These are phyloP conservation scores for Baorangia bicolor DNA, from an alignment of 768 basidiomycete genomes.

Conservation along the genomic window DNA sequence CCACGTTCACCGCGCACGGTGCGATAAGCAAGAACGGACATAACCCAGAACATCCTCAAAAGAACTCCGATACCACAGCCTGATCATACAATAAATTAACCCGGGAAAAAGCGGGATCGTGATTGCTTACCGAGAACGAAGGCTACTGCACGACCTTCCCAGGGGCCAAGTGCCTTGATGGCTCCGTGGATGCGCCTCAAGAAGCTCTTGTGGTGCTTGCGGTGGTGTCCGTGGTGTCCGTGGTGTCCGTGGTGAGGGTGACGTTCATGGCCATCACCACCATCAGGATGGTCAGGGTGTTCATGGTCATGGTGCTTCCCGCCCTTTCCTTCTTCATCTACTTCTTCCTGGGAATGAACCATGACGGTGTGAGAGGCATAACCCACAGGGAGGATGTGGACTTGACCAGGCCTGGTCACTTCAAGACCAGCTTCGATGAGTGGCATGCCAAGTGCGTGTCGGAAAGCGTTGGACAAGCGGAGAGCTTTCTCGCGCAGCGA, in stretches of 20 bases:
- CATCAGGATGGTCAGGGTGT: neutral
- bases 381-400: constrained; percentile 32
- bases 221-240: constrained; percentile 25
- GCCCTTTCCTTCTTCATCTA: constrained; percentile 9
- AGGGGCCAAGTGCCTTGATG: constrained; percentile 68
- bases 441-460: constrained; percentile 54
- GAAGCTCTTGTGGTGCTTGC: constrained; percentile 45
- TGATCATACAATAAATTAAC: constrained; percentile 23
- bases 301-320: constrained; percentile 4
- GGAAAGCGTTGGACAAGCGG: constrained; percentile 53
- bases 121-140: constrained; percentile 70
- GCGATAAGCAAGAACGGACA: constrained; percentile 61
- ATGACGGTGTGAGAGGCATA: constrained; percentile 3
- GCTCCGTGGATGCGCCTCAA: constrained; percentile 60
- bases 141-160: constrained; percentile 81
- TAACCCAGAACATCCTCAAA: constrained; percentile 76
- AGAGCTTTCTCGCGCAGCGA: constrained; percentile 49
- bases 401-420: constrained; percentile 11
- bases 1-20: constrained; percentile 46
- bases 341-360: constrained; percentile 2
- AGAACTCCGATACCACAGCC: constrained; percentile 86
- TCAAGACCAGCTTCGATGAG: constrained; percentile 36
- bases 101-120: neutral
- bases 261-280: neutral
- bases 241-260: constrained; percentile 11